Base-by-base conservation (phyloP, 2,329 filamentous ascomycete species). In the Thielaviopsis punctulata region DNA sequence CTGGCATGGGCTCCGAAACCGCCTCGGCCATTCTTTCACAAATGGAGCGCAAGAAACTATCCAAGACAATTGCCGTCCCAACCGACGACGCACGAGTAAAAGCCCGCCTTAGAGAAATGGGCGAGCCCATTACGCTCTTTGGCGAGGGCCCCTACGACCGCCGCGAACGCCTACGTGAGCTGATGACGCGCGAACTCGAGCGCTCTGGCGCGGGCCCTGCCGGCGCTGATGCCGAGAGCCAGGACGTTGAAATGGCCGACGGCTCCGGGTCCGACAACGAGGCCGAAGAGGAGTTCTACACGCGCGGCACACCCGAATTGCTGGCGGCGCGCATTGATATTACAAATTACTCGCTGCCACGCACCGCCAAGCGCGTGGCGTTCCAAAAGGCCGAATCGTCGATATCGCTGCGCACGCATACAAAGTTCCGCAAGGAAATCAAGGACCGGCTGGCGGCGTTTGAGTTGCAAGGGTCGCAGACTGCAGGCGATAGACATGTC, bases 211-310 rank as follows among this genome's bases (percentile, higher is more conserved):
- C 51, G 10, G 39, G 45, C 18, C 70, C 79, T 56, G 71, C 68
- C 1, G 21, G 75, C 77, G 57, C 70, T 69, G 15, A 72, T 68
- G 21, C 65, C 70, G 39, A 52, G 7, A 23, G 21, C 7, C 51
- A 51, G n/a, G 54, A 55, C 45, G 48, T 44, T 23, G 54, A 52
- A 43, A 68, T 65, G 21, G 74, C 70, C 0, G 78, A 78, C 2
- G 79, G 21, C 23, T 23, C 23, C 25, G 54, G 65, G 18, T 73
- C 70, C 0, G 77, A 78, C 1, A 79, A 77, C 4, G 79, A 80
- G 18, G 79, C 82, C 59, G 85, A 93, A 58, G 88, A 96, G 62
- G 92, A 98, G 60, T 98, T 95, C 65, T 98, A 95, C 64, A 95
- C 90, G 0, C 77, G 84, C 59, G 92, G 92, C 2, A 78, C 80